These are phyloP conservation scores for Pisolithus microcarpus DNA, from an alignment of 768 basidiomycete species.

Conservation along the genomic window DNA sequence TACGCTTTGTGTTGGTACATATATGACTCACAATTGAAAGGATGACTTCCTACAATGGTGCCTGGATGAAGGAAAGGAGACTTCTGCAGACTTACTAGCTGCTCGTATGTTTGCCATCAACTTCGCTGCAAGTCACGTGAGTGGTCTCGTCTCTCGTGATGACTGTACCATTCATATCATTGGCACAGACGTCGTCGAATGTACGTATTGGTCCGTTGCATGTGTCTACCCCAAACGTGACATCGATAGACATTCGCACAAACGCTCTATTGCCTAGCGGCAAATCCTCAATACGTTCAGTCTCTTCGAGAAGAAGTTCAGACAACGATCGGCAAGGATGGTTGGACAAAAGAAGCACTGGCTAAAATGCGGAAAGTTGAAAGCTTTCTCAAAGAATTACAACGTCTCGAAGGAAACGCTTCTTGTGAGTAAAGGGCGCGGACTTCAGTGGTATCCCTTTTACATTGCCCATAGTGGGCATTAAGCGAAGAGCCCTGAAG, in stretches of 20 bases:
- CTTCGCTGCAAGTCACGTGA: slow-evolving; percentile 12
- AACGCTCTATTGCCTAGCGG: slow-evolving; percentile 31
- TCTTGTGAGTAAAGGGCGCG: slow-evolving; percentile 8
- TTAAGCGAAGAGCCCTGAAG: slow-evolving; percentile 27
- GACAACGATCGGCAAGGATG: slow-evolving; percentile 18
- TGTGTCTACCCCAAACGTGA: not conserved
- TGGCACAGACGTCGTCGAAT: not conserved
- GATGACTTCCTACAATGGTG: not conserved
- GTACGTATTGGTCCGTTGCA: not conserved
- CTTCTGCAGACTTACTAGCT: not conserved
- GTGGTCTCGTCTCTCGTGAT: not conserved
- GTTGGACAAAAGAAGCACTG: slow-evolving; percentile 23
- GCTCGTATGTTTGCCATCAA: slow-evolving; percentile 1
- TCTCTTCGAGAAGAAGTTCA: slow-evolving; percentile 35
- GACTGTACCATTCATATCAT: not conserved
- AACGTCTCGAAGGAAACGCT: slow-evolving; percentile 25
- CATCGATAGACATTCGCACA: slow-evolving; percentile 25
- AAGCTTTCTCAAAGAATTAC: slow-evolving; percentile 34
- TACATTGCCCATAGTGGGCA: slow-evolving; percentile 11
- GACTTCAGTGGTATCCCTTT: not conserved
- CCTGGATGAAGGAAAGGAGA: not conserved
- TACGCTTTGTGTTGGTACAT: not conserved
- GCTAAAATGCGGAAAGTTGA: slow-evolving; percentile 31
- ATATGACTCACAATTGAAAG: not conserved
- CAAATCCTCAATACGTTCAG: slow-evolving; percentile 27